These are phyloP conservation scores for Sclerotinia borealis DNA, from an alignment of 2,329 filamentous ascomycete species.

Conservation along the genomic window DNA sequence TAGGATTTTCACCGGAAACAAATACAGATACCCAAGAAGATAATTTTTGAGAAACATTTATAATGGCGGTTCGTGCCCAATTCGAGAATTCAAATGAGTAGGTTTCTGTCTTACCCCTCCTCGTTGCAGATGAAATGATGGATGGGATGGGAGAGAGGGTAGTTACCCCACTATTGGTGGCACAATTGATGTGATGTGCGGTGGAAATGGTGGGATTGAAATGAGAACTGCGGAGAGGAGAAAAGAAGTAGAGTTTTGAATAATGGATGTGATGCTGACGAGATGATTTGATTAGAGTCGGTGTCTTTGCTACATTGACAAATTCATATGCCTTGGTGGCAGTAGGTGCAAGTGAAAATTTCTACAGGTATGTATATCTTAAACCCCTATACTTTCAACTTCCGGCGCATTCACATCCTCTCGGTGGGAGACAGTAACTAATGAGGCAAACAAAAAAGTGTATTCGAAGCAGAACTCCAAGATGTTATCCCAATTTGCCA, in stretches of 20 bases:
- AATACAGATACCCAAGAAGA: neutral
- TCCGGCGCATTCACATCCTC: neutral
- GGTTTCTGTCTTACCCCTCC: constrained; percentile 33
- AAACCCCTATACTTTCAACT: neutral
- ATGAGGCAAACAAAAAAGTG: constrained; percentile 43
- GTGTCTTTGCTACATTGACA: constrained; percentile 93
- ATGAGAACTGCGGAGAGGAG: neutral
- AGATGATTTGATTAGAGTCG: constrained; percentile 56
- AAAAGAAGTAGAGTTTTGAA: neutral
- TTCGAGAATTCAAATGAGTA: constrained; percentile 93
- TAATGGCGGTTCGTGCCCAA: constrained; percentile 65
- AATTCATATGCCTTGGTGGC: constrained; percentile 96
- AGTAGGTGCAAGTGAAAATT: constrained; percentile 94
- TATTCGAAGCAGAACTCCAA: constrained; percentile 96
- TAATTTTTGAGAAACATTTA: constrained; percentile 2
- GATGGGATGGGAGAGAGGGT: neutral
- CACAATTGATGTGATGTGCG: neutral
- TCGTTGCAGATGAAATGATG: neutral
- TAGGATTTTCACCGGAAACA: neutral
- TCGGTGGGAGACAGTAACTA: neutral
- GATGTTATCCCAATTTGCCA: constrained; percentile 96
- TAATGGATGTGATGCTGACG: neutral
- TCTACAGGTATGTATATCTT: constrained; percentile 66
- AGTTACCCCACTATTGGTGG: neutral
- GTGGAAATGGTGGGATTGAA: neutral